phyloP scores from a whole-genome alignment of 1,139 yeast genomes.

The Hanseniaspora sp. region DNA sequence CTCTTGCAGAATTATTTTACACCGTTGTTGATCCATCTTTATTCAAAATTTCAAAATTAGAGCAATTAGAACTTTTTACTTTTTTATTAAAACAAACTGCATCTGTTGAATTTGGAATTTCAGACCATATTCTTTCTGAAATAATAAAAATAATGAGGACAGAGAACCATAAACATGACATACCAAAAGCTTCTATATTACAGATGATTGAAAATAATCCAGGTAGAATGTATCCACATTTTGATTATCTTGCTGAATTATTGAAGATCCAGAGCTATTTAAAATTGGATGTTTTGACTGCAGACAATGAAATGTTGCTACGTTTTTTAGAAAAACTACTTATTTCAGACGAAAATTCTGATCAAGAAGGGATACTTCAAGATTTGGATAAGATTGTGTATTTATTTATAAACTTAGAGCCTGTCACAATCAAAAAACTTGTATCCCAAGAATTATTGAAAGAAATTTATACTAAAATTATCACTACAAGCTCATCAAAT shows the following conservation, averaged over 20 bases:
- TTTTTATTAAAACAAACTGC: constrained; percentile 4
- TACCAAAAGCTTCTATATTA: not conserved
- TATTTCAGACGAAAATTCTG: not conserved
- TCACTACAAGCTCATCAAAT: constrained; percentile 4
- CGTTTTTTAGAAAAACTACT: not conserved
- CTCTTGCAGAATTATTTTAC: constrained; percentile 4
- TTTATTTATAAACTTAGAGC: constrained; percentile 3
- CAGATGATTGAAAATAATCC: constrained; percentile 24
- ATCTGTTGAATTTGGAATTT: constrained; percentile 8
- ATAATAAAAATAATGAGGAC: not conserved
- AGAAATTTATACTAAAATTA: not conserved
- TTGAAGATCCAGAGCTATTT: constrained; percentile 10
- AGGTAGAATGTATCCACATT: constrained; percentile 23
- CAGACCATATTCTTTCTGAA: constrained; percentile 1
- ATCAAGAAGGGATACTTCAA: not conserved
- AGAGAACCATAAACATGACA: not conserved
- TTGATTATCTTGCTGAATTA: constrained; percentile 26
- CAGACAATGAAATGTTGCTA: constrained; percentile 10
- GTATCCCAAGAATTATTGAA: not conserved
- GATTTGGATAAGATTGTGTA: constrained; percentile 4
- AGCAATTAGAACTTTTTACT: not conserved
- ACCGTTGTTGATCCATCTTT: not conserved
- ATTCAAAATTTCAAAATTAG: not conserved
- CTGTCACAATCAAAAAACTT: not conserved
- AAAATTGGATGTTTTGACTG: constrained; percentile 2